Base-by-base conservation (phyloP, 164 flowering plant species). In the Saururus chinensis region DNA sequence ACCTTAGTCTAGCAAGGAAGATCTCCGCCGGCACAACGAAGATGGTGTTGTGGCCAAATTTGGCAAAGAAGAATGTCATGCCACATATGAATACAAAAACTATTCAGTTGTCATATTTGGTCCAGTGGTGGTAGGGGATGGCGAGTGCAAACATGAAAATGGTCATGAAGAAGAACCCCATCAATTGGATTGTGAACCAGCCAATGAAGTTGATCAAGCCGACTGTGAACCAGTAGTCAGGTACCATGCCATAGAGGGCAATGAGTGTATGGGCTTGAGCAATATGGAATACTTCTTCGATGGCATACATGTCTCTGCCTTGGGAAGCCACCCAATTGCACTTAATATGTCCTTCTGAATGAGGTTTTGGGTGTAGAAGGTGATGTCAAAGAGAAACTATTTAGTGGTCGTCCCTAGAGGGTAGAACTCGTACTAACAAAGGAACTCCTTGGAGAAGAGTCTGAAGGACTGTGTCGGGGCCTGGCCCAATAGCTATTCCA, bases 351-450 rank as follows among this genome's bases (percentile, higher is more conserved):
- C 75, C 52, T 74, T 74, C 59, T 73, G 79, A 67, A 73, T 70
- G 13, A 76, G 67, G 37, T 73, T 73, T 11, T 67, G 68, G 48
- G 77, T 78, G 71, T 78, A 78, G 61, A 76, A 76, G 1, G 79
- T 79, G 19, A 78, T 72, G 58, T 76, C 82, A 10, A 79, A 71
- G 26, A 79, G 60, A 56, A 79, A 74, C 82, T 80, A 76, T 10
- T 78, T 76, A n/a, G 57, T 59, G 1, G 73, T 65, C 1, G 71
- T 68, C 22, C 62, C 66, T 7, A 68, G 26, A 19, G 62, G 41
- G 21, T 68, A 66, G 11, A 57, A n/a, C 19, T 62, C 71, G 59
- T 68, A 66, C 1, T 57, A 49, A n/a, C 61, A 61, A 6, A 53
- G 20, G 52, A 68, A 68, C 13, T 63, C 26, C 59, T 45, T 21